These are phyloP conservation scores for Kodamaea kakaduensis DNA, from an alignment of 805 yeast genomes.

Conservation along the genomic window DNA sequence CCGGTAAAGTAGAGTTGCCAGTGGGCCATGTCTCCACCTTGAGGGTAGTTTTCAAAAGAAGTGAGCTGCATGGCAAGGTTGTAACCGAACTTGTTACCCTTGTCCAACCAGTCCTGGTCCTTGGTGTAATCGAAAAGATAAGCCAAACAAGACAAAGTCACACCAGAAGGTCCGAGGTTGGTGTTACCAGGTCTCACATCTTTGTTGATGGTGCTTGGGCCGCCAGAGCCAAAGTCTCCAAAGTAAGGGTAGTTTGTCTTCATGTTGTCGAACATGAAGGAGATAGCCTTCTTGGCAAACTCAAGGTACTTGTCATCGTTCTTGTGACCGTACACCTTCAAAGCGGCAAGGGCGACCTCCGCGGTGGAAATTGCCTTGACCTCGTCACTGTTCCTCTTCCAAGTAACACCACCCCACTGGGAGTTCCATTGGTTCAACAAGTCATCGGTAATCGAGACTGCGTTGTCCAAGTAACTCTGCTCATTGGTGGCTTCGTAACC, in stretches of 20 bases:
- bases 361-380: slow-evolving; percentile 27
- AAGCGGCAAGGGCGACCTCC: slow-evolving; percentile 28
- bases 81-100: slow-evolving; percentile 18
- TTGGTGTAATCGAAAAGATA: slow-evolving; percentile 16
- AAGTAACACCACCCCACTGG: slow-evolving; percentile 23
- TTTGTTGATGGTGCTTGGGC: slow-evolving; percentile 11
- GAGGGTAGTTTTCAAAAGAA: slow-evolving; percentile 12
- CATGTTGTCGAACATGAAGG: slow-evolving; percentile 15
- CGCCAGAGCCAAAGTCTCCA: slow-evolving; percentile 17
- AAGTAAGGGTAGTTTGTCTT: slow-evolving; percentile 20
- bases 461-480: slow-evolving; percentile 17
- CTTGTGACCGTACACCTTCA: slow-evolving; percentile 16
- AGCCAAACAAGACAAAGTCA: slow-evolving; percentile 20
- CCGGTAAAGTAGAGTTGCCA: slow-evolving; percentile 23
- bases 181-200: slow-evolving; percentile 28
- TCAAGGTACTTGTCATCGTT: slow-evolving; percentile 12
- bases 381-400: slow-evolving; percentile 19
- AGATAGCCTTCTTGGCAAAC: slow-evolving; percentile 18
- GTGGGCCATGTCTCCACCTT: slow-evolving; percentile 23
- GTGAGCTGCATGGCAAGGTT: slow-evolving; percentile 16
- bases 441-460: slow-evolving; percentile 17
- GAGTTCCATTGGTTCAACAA: slow-evolving; percentile 19
- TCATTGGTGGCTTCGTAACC: slow-evolving; percentile 17
- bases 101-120: slow-evolving; percentile 12
- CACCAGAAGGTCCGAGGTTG: no score